Conservation (phyloP, 768 basidiomycete species). For the Amanita rubescens region DNA sequence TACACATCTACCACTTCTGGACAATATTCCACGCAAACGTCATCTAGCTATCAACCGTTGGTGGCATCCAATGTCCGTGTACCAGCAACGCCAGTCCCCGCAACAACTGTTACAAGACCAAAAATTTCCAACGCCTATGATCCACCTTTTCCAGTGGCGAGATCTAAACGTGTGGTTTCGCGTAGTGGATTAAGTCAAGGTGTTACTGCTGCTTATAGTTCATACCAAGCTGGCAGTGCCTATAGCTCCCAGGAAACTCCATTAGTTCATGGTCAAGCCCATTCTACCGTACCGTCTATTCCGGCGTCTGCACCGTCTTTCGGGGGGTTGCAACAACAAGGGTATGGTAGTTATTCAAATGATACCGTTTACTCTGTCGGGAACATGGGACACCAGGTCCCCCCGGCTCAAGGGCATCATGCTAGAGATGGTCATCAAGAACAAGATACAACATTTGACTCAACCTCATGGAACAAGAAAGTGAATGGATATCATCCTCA, state of each 20-base stretch:
- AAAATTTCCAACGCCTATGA: conserved; percentile 70
- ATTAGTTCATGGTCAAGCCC: conserved; percentile 3
- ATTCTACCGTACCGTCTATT: not conserved
- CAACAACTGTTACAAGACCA: conserved; percentile 47
- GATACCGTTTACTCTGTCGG: not conserved
- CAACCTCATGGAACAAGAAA: not conserved
- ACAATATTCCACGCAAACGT: not conserved
- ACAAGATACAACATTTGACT: not conserved
- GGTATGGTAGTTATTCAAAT: not conserved
- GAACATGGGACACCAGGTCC: not conserved
- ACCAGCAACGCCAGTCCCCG: conserved; percentile 28
- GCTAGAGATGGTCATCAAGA: not conserved
- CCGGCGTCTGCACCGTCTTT: not conserved
- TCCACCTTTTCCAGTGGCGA: conserved; percentile 55
- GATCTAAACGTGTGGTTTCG: conserved; percentile 9
- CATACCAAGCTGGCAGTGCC: not conserved
- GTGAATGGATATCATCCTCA: not conserved
- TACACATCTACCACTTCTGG: not conserved
- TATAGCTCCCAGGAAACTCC: not conserved
- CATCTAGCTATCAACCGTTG: conserved; percentile 6
- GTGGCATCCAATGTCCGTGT: conserved; percentile 15
- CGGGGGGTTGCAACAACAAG: not conserved
- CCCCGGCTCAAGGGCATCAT: not conserved
- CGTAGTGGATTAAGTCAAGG: not conserved
- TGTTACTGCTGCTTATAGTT: not conserved